phyloP scores from a whole-genome alignment of 768 basidiomycete species.

The Tylopilus felleus region DNA sequence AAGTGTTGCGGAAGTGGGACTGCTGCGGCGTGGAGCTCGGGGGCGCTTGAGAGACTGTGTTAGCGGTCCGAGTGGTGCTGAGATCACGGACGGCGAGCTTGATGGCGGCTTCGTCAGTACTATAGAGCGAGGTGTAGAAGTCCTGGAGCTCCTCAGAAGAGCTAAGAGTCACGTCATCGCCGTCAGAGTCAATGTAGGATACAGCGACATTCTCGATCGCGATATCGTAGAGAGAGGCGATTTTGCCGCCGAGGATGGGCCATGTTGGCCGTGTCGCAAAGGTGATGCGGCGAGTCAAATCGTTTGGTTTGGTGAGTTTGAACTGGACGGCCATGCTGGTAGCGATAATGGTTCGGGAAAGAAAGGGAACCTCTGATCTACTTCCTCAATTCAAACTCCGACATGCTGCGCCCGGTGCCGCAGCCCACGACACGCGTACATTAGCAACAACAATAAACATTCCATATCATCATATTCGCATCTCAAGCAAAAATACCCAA shows the following conservation, averaged over 20 bases:
- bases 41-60: conserved; percentile 31
- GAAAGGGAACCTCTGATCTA: conserved; percentile 14
- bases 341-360: conserved; percentile 35
- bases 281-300: conserved; percentile 55
- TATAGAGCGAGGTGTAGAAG: conserved; percentile 46
- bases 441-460: neutral
- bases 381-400: conserved; percentile 42
- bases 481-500: conserved; percentile 64
- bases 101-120: conserved; percentile 31
- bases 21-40: conserved; percentile 33
- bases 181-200: conserved; percentile 69
- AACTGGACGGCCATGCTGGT: conserved; percentile 46
- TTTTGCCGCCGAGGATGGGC: conserved; percentile 52
- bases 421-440: neutral
- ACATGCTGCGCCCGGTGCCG: conserved; percentile 31
- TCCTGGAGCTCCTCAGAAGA: conserved; percentile 77
- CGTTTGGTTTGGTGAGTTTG: conserved; percentile 60
- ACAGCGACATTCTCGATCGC: conserved; percentile 58
- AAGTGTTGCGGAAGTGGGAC: conserved; percentile 55
- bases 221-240: conserved; percentile 53
- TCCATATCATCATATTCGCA: neutral
- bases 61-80: conserved; percentile 32
- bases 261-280: conserved; percentile 56
- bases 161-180: conserved; percentile 74
- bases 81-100: conserved; percentile 68